These are phyloP conservation scores for Globisporangium nunn DNA, from an alignment of 352 stramenopile genomes.

Conservation along the genomic window DNA sequence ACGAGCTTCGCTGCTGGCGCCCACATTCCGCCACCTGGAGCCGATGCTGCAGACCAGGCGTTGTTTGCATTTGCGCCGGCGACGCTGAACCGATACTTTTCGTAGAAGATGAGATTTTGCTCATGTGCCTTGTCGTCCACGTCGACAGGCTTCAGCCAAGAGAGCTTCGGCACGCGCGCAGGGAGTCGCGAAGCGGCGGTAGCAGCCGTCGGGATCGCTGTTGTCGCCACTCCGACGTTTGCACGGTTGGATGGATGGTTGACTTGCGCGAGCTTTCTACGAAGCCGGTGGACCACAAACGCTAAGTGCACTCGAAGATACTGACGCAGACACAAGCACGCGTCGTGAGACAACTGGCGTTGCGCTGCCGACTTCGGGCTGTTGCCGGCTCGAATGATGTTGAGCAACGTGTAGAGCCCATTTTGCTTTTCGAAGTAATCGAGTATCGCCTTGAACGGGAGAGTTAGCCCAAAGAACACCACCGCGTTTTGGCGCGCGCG, in stretches of 20 bases:
- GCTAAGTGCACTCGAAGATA: slow-evolving; percentile 81
- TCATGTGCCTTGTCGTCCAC: slow-evolving; percentile 84
- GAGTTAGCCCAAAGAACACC: slow-evolving; percentile 77
- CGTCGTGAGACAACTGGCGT: slow-evolving; percentile 76
- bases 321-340: slow-evolving; percentile 75
- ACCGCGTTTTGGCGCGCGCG: slow-evolving; percentile 75
- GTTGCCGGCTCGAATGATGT: slow-evolving; percentile 80
- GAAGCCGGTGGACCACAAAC: slow-evolving; percentile 58
- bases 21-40: slow-evolving; percentile 58
- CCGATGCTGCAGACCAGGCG: slow-evolving; percentile 50
- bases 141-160: slow-evolving; percentile 70
- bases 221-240: slow-evolving; percentile 14
- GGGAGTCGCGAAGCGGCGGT: slow-evolving; percentile 49
- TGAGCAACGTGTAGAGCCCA: slow-evolving; percentile 77
- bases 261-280: slow-evolving; percentile 50
- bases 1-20: slow-evolving; percentile 59
- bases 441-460: slow-evolving; percentile 74
- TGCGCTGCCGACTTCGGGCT: slow-evolving; percentile 68
- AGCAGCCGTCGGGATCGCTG: slow-evolving; percentile 42
- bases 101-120: slow-evolving; percentile 77
- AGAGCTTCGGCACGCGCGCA: slow-evolving; percentile 63
- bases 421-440: slow-evolving; percentile 83
- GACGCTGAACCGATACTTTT: slow-evolving; percentile 78
- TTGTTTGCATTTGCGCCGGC: slow-evolving; percentile 28
- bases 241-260: slow-evolving; percentile 50